phyloP scores from a whole-genome alignment of 1,139 yeast species.

The Suhomyces terraborum region DNA sequence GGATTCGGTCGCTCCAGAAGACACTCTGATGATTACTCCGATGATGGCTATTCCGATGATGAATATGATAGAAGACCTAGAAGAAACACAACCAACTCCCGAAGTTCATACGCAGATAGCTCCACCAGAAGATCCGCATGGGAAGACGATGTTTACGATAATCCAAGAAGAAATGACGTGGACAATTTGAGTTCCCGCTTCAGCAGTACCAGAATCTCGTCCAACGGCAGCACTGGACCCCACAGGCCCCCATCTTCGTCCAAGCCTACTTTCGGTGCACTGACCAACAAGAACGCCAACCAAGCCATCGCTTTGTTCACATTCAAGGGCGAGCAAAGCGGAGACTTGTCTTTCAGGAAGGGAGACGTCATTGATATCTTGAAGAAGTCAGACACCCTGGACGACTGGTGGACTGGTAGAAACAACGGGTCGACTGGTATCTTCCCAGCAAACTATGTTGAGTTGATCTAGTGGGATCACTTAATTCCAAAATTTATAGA shows the following conservation, averaged over 20 bases:
- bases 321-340: conserved; percentile 87
- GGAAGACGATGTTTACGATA: conserved; percentile 86
- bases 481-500: conserved; percentile 5
- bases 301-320: conserved; percentile 90
- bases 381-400: conserved; percentile 81
- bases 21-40: conserved; percentile 41
- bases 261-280: conserved; percentile 57
- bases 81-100: conserved; percentile 11
- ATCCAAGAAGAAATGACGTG: conserved; percentile 41
- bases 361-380: conserved; percentile 92
- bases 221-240: conserved; percentile 31
- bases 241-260: conserved; percentile 40
- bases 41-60: conserved; percentile 34
- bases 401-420: conserved; percentile 99
- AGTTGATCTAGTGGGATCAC: conserved; percentile 52
- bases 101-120: conserved; percentile 8
- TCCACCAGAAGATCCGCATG: conserved; percentile 49
- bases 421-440: conserved; percentile 83
- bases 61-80: conserved; percentile 23
- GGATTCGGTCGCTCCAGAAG: conserved; percentile 28
- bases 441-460: conserved; percentile 96
- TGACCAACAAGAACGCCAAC: conserved; percentile 48
- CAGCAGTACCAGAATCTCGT: conserved; percentile 32
- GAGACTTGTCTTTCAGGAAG: conserved; percentile 88
- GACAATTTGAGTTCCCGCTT: conserved; percentile 39